Base-by-base conservation (phyloP, 495 filamentous ascomycete species). In the Neurospora sp. region DNA sequence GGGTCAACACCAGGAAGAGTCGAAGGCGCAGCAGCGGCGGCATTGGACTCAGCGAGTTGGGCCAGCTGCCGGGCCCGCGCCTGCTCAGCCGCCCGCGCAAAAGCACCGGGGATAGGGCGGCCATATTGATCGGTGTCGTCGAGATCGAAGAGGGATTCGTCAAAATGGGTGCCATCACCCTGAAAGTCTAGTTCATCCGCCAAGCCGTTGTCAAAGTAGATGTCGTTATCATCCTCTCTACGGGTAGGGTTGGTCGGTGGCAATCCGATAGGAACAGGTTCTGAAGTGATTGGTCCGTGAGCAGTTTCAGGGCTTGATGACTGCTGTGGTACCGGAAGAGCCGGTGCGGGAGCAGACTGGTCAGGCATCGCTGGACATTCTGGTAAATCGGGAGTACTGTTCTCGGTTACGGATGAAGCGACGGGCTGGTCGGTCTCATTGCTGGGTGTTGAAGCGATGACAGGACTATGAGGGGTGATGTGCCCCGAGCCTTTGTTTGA, bases 151-250 rank as follows among this genome's bases (percentile, higher is more conserved):
- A 94, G 87, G 35, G 91, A 92, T 77, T 94, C 92, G 75, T 94
- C 92, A 76, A 94, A 94, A 18, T 84, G 81, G 8, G 83, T 83
- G 39, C 85, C 87, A 46, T 88, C 87, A 37, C 82, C 84, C 2
- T 78, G 76, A 69, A 87, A 87, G 69, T 85, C 78, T 3, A 82
- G 73, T 72, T 87, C 89, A 76, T 85, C 82, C 2, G 82, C 82
- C 62, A 93, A 84, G 3, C 92, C 93, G 75, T 94, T 92, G 72
- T 94, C 90, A 74, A 92, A 96, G 77, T 96, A 96, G 54, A 96
- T 80, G 73, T 95, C 93, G 76, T 95, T 92, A 39, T 90, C 88
- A 39, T 89, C 31, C 11, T 72, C 46, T 12, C 16, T 18, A 39
- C 46, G 54, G 14, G 14, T 35, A 3, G 54, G 54, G 5, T 62